Conservation (phyloP, 2,329 filamentous ascomycete species). For the Calonectria hawksworthii region DNA sequence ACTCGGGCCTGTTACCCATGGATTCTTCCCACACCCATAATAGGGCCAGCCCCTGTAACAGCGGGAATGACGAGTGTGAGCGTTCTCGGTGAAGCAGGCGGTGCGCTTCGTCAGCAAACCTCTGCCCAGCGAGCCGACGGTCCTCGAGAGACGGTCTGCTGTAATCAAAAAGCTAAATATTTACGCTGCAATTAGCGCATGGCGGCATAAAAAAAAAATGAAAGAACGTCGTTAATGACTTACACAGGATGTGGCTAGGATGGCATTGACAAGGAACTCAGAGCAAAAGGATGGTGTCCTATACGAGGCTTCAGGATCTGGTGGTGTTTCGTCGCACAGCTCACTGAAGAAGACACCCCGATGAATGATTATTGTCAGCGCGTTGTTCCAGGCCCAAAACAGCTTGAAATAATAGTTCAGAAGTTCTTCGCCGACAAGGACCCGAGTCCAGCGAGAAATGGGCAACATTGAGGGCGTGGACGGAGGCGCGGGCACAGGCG, state of each 20-base stretch:
- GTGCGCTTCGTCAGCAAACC: constrained; percentile 25
- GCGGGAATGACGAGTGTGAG: constrained; percentile 18
- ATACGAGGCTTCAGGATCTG: too few relatives aligned
- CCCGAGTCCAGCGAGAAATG: constrained; percentile 38
- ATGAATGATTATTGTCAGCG: constrained; percentile 31
- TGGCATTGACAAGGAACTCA: constrained; percentile 38
- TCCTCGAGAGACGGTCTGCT: neutral
- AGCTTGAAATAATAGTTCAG: constrained; percentile 36
- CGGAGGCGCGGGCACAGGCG: too few relatives aligned
- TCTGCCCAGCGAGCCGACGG: neutral
- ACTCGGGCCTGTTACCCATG: constrained; percentile 22
- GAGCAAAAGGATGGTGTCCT: constrained; percentile 35
- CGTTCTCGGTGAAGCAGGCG: constrained; percentile 12
- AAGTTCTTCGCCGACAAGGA: constrained; percentile 28
- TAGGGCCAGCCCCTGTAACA: constrained; percentile 36
- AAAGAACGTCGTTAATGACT: neutral
- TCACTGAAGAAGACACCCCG: constrained; percentile 31
- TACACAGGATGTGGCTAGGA: constrained; percentile 40
- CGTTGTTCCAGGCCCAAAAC: constrained; percentile 45
- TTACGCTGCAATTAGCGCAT: neutral
- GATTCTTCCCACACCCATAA: constrained; percentile 35
- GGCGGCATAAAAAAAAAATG: neutral
- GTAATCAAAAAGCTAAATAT: neutral
- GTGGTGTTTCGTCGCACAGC: constrained; percentile 9
- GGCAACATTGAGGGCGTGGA: constrained; percentile 28